Percentiles rank a stretch among this genome's conserved stretches.
Evolutionary conservation across 441 rosid genomes (phyloP).

Genomic region (Aleurites moluccanus): DNA sequence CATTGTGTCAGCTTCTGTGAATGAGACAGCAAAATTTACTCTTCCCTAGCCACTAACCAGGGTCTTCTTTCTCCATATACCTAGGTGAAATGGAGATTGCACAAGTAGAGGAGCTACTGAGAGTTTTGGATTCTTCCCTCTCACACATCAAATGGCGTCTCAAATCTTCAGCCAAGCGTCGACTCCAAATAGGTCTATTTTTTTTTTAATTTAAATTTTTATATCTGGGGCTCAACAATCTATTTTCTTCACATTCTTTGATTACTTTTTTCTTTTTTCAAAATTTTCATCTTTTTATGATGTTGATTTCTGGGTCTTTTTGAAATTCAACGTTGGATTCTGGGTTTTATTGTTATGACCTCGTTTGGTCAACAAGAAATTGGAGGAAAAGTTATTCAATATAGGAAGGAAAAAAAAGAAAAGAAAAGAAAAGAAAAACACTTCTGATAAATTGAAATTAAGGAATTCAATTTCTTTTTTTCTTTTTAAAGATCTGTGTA

Average conservation of each 20-base stretch:
- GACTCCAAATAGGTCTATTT: slow-evolving; percentile 65
- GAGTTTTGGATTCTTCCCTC: slow-evolving; percentile 55
- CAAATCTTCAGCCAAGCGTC: slow-evolving; percentile 57
- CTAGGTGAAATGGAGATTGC: slow-evolving; percentile 40
- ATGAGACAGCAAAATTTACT: no score
- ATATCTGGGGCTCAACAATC: not conserved
- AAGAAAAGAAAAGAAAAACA: not conserved
- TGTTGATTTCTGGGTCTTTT: not conserved
- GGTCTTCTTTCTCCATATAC: no score
- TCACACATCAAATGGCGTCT: slow-evolving; percentile 74
- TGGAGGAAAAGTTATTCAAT: not conserved
- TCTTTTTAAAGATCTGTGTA: no score
- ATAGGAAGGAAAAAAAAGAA: no score
- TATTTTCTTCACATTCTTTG: not conserved
- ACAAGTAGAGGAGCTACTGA: slow-evolving; percentile 48
- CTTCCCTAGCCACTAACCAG: no score
- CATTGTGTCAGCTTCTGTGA: not conserved
- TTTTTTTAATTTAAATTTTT: slow-evolving; percentile 41
- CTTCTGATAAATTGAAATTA: not conserved
- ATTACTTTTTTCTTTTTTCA: not conserved
- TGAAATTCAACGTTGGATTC: not conserved
- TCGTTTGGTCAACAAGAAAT: not conserved
- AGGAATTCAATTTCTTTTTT: not conserved
- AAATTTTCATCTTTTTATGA: not conserved
- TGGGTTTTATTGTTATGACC: not conserved